Percentiles rank a stretch among this genome's conserved stretches.
phyloP scores from a whole-genome alignment of 768 basidiomycete genomes.

The Gelatoporia subvermispora region DNA sequence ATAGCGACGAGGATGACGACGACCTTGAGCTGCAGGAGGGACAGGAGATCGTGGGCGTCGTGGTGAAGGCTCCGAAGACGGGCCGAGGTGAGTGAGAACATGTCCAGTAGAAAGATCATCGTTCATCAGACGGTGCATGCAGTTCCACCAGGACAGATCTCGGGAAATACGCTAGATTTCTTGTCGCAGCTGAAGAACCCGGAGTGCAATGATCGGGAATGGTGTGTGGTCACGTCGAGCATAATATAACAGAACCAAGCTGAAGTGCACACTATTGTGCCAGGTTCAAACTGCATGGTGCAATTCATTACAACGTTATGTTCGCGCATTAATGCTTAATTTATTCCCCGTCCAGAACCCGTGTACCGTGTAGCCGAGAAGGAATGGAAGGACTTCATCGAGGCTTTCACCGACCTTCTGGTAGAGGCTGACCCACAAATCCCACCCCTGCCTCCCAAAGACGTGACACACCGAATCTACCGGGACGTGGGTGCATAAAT shows the following conservation, averaged over 20 bases:
- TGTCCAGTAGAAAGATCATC: background rate
- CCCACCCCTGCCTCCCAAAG: constrained; percentile 85
- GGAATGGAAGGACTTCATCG: constrained; percentile 86
- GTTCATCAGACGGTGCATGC: background rate
- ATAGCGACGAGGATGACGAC: constrained; percentile 37
- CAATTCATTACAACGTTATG: background rate
- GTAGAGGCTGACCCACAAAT: constrained; percentile 76
- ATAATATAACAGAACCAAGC: background rate
- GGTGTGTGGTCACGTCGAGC: constrained; percentile 38
- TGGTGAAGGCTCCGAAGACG: constrained; percentile 77
- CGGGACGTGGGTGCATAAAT: constrained; percentile 60
- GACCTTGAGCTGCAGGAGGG: constrained; percentile 54
- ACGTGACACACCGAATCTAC: constrained; percentile 89
- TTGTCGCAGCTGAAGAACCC: constrained; percentile 65
- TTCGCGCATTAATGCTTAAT: background rate
- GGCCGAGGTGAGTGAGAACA: constrained; percentile 57
- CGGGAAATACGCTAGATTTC: constrained; percentile 81
- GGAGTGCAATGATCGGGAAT: constrained; percentile 77
- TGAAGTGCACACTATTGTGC: background rate
- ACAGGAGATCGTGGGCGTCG: constrained; percentile 65
- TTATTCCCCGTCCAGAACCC: constrained; percentile 54
- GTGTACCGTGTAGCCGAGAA: constrained; percentile 79
- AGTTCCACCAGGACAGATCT: constrained; percentile 86
- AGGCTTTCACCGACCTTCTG: constrained; percentile 61
- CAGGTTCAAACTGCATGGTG: constrained; percentile 84